A percentile compares a stretch with the other conserved stretches of the same genome.
Conservation (phyloP, 306 rosid genomes). For the Cucumis cinereus region DNA sequence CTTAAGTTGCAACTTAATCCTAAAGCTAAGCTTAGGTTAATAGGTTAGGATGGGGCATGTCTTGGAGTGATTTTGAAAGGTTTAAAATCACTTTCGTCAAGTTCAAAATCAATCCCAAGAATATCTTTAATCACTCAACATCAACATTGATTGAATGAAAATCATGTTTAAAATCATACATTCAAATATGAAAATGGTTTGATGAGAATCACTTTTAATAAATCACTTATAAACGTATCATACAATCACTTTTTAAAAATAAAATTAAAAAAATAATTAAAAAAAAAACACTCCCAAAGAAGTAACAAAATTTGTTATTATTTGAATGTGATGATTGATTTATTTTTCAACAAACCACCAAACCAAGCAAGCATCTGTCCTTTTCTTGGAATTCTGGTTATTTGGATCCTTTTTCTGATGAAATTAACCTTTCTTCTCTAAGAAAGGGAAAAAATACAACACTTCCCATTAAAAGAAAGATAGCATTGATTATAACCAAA, state of each 20-base stretch:
- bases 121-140: too few species aligned
- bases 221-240: too few species aligned
- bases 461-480: neutral
- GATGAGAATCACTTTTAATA: too few species aligned
- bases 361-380: neutral
- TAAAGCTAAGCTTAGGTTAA: neutral
- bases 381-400: neutral
- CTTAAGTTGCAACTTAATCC: neutral
- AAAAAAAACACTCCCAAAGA: too few species aligned
- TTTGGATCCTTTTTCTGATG: neutral
- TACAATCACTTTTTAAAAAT: too few species aligned
- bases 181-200: too few species aligned
- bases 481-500: neutral
- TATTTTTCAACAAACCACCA: neutral
- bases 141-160: too few species aligned
- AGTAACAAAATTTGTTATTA: neutral
- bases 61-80: too few species aligned
- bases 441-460: neutral
- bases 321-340: neutral
- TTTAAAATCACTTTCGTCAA: too few species aligned
- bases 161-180: too few species aligned
- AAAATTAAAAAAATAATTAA: too few species aligned
- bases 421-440: neutral
- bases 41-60: neutral
- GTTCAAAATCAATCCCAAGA: too few species aligned